A percentile compares a stretch with the other conserved stretches of the same genome.
Evolutionary conservation across 768 basidiomycete genomes (phyloP).

Genomic region (Mycena chlorophos): DNA sequence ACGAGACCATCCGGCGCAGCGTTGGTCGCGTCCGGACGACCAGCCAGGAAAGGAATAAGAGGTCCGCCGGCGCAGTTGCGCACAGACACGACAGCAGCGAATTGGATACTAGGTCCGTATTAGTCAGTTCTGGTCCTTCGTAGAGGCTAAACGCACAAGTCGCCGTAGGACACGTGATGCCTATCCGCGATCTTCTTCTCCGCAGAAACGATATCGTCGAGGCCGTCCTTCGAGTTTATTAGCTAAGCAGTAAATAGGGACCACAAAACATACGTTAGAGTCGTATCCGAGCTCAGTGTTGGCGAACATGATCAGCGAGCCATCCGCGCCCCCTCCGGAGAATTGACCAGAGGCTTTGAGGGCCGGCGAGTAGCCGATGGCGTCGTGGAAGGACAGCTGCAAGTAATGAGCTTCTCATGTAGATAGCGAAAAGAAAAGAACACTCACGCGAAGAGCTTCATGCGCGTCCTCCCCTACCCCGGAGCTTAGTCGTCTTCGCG

Average conservation of each 20-base stretch:
- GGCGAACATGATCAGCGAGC: too few relatives aligned
- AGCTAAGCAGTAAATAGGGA: too few relatives aligned
- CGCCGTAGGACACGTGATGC: conserved; percentile 36
- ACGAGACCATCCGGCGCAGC: conserved; percentile 33
- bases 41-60: conserved; percentile 37
- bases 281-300: conserved; percentile 24
- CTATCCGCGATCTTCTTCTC: conserved; percentile 32
- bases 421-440: too few relatives aligned
- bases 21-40: conserved; percentile 31
- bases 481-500: not conserved
- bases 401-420: not conserved
- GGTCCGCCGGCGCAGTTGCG: conserved; percentile 43
- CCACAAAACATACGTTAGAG: too few relatives aligned
- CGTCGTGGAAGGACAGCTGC: conserved; percentile 34
- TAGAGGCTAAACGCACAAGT: conserved; percentile 40
- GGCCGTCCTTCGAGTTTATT: not conserved
- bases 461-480: conserved; percentile 30
- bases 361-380: conserved; percentile 33
- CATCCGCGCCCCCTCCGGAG: too few relatives aligned
- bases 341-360: conserved; percentile 24
- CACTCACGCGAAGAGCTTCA: conserved; percentile 21
- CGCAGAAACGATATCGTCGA: conserved; percentile 34
- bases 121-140: too few relatives aligned
- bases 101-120: conserved; percentile 36
- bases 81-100: conserved; percentile 36